Conservation (phyloP, 495 filamentous ascomycete species). For the Penicillium arizonense region DNA sequence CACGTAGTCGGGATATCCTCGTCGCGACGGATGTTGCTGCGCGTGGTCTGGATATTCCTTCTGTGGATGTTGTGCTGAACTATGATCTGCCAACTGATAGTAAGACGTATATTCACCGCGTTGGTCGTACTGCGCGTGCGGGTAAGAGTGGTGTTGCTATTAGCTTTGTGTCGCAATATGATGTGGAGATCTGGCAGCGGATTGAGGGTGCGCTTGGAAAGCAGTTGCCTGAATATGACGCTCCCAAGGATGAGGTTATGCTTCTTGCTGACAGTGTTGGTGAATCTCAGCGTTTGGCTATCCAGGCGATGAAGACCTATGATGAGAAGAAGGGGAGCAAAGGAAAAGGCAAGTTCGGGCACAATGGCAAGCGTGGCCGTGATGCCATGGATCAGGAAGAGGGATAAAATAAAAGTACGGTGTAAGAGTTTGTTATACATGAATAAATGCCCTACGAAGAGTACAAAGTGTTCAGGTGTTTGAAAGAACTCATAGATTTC, state of each 20-base stretch:
- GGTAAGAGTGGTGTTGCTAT: slow-evolving; percentile 84
- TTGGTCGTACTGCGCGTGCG: slow-evolving; percentile 89
- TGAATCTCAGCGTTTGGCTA: slow-evolving; percentile 81
- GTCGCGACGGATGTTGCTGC: slow-evolving; percentile 97
- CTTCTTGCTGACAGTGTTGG: slow-evolving; percentile 72
- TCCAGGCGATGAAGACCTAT: slow-evolving; percentile 77
- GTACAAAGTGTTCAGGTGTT: slow-evolving; percentile 1
- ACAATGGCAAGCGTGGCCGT: slow-evolving; percentile 55
- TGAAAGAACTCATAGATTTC: slow-evolving; percentile 14
- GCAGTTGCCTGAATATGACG: slow-evolving; percentile 66
- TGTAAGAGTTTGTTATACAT: neutral
- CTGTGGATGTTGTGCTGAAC: slow-evolving; percentile 86
- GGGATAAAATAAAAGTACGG: slow-evolving; percentile 22
- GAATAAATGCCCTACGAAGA: neutral
- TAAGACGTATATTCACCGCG: slow-evolving; percentile 94
- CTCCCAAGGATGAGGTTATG: slow-evolving; percentile 83
- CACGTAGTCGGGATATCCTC: slow-evolving; percentile 72
- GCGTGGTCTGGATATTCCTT: slow-evolving; percentile 90
- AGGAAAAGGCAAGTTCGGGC: slow-evolving; percentile 56
- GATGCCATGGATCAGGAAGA: slow-evolving; percentile 89
- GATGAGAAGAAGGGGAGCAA: slow-evolving; percentile 73
- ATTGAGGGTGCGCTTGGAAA: slow-evolving; percentile 81
- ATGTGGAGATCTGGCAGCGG: slow-evolving; percentile 79
- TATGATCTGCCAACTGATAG: slow-evolving; percentile 78
- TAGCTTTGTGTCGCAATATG: slow-evolving; percentile 84